Evolutionary conservation across 345 rosid species (phyloP).

Genomic region (Sisymbrium altissimum): DNA sequence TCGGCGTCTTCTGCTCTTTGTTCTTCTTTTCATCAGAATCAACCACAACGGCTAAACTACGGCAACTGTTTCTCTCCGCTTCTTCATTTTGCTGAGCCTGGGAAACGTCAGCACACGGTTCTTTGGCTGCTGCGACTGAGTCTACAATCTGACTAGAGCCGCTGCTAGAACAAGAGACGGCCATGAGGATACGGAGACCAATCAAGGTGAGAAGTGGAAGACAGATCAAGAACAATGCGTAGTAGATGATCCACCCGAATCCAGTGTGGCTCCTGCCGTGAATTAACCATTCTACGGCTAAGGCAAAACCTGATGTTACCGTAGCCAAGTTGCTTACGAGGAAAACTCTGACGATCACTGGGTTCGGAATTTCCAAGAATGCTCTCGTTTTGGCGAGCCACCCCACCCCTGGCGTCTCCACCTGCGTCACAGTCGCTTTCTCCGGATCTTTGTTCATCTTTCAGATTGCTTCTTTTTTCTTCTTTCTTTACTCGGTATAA

Average conservation of each 20-base stretch:
- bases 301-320: constrained; percentile 24
- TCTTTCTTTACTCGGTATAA: too few relatives aligned
- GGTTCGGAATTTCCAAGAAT: constrained; percentile 11
- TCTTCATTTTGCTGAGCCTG: background rate
- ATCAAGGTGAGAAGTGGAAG: constrained; percentile 22
- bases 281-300: constrained; percentile 26
- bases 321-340: constrained; percentile 17
- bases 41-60: constrained; percentile 20
- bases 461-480: background rate
- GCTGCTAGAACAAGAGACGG: background rate
- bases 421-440: background rate
- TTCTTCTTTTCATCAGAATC: background rate
- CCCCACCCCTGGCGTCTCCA: background rate
- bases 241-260: constrained; percentile 27
- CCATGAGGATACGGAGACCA: constrained; percentile 5
- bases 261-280: constrained; percentile 26
- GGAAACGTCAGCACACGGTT: background rate
- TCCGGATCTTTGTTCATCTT: background rate
- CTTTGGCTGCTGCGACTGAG: background rate
- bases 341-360: constrained; percentile 21
- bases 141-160: constrained; percentile 7
- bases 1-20: background rate
- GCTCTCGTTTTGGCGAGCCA: background rate
- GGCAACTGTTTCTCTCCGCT: constrained; percentile 4
- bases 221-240: constrained; percentile 18